Percentiles rank a stretch among this genome's conserved stretches.
Conservation (phyloP, 2,329 filamentous ascomycete genomes). For the Ceratocystis lukuohia region DNA sequence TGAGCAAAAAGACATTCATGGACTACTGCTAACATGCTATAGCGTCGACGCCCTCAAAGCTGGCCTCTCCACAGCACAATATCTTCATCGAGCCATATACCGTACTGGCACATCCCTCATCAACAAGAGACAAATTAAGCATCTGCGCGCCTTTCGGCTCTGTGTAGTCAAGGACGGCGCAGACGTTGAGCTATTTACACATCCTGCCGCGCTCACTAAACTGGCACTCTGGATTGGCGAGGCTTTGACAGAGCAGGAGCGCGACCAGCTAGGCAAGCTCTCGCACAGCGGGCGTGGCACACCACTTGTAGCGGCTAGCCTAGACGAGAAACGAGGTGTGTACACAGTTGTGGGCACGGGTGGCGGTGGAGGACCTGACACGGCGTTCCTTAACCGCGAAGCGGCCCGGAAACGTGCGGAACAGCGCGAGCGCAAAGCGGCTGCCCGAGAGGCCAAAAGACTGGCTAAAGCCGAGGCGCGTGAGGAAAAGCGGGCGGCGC, state of each 20-base stretch:
- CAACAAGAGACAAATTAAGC: slow-evolving; percentile 85
- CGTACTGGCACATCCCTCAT: slow-evolving; percentile 83
- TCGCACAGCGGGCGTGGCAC: slow-evolving; percentile 58
- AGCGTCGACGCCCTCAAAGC: slow-evolving; percentile 64
- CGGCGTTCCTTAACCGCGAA: slow-evolving; percentile 54
- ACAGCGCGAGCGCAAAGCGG: slow-evolving; percentile 49
- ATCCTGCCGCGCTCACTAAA: slow-evolving; percentile 85
- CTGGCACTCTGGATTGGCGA: slow-evolving; percentile 89
- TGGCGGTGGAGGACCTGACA: slow-evolving; percentile 65
- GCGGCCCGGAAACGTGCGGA: slow-evolving; percentile 49
- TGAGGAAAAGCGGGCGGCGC: slow-evolving; percentile 49
- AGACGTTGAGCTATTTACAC: slow-evolving; percentile 80
- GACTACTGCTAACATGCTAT: slow-evolving; percentile 35
- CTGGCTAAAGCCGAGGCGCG: slow-evolving; percentile 43
- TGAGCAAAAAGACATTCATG: slow-evolving; percentile 21
- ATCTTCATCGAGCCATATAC: slow-evolving; percentile 83
- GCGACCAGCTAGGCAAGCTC: slow-evolving; percentile 56
- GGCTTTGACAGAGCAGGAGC: slow-evolving; percentile 79
- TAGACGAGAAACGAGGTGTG: slow-evolving; percentile 75
- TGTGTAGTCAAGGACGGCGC: slow-evolving; percentile 91
- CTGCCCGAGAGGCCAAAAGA: slow-evolving; percentile 45
- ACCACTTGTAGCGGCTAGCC: slow-evolving; percentile 76
- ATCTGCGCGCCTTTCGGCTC: slow-evolving; percentile 85
- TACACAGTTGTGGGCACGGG: slow-evolving; percentile 91
- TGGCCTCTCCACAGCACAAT: slow-evolving; percentile 70